Evolutionary conservation across 2,329 filamentous ascomycete species (phyloP), one percentile per base, ranked within the genome.

Genomic region (Xylariaceae sp.): DNA sequence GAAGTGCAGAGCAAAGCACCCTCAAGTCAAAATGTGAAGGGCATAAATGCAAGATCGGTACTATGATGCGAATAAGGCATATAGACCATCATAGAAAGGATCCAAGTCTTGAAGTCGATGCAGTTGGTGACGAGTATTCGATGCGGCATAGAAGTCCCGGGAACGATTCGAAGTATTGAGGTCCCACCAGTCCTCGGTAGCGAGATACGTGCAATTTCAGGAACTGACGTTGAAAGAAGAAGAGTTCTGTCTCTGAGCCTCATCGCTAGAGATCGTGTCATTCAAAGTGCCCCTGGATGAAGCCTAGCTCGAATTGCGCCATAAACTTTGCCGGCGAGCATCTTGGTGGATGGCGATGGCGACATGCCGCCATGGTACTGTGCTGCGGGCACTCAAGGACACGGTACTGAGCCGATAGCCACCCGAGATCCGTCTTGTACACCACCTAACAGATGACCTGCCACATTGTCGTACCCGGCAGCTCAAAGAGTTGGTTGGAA

Each of bases 251-350:
- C 46, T 41, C 53, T 61, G 58, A 58, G 60, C 59, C 58, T 64
- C 54, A 56, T 42, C 39, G 47, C 41, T 22, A 45, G 32, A 48
- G 45, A 50, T 52, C 48, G 44, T 52, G 52, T 52, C 54, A 51
- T 54, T 51, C 39, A 44, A 45, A 47, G 38, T 44, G 39, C 33
- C 36, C 46, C 57, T 57, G 44, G 17, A 59, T 59, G 45, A 41
- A 58, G 60, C 45, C 57, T 64, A 63, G 62, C 61, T 58, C 49
- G 48, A 51, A 64, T 64, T 62, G 62, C 62, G 58, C 60, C 54
- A 64, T 64, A 31, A 15, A 30, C 9, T 17, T 52, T 49, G 45
- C 52, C 52, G 48, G 33, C 17, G 7, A 19, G 45, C 41, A 15
- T 39, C 42, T 43, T 46, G 45, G 38, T 27, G 22, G 49, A 54